Percentiles rank a stretch among this genome's conserved stretches.
Evolutionary conservation across 192 early-diverging fungal genomes (phyloP).

Genomic region (Entophlyctis helioformis): DNA sequence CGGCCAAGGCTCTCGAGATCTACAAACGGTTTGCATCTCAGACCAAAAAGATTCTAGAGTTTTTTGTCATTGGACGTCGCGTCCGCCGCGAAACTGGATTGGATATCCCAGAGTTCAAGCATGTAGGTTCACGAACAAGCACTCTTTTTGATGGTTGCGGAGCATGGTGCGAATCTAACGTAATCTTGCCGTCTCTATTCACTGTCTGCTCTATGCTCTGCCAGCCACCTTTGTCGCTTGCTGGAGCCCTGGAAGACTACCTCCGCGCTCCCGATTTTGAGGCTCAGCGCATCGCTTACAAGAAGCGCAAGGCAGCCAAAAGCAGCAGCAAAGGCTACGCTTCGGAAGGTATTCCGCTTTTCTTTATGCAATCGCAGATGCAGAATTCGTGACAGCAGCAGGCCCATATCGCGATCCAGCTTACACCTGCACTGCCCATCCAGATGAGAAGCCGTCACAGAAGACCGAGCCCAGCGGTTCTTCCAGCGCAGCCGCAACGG

Average conservation of each 20-base stretch:
- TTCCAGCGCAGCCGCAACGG: too few relatives aligned
- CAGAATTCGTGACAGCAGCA: too few relatives aligned
- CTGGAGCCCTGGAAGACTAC: slow-evolving; percentile 51
- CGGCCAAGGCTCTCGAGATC: slow-evolving; percentile 48
- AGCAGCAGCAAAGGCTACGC: too few relatives aligned
- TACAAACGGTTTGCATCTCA: slow-evolving; percentile 70
- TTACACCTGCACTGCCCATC: too few relatives aligned
- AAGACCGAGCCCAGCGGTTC: too few relatives aligned
- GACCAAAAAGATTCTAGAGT: slow-evolving; percentile 53
- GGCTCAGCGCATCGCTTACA: slow-evolving; percentile 33
- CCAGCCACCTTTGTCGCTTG: slow-evolving; percentile 56
- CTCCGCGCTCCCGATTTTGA: slow-evolving; percentile 64
- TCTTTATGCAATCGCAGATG: too few relatives aligned
- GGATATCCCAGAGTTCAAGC: slow-evolving; percentile 61
- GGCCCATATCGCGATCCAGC: too few relatives aligned
- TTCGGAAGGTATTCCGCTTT: too few relatives aligned
- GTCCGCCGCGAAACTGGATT: slow-evolving; percentile 42
- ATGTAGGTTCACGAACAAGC: slow-evolving; percentile 42
- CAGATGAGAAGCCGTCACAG: too few relatives aligned
- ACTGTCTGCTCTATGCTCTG: not conserved
- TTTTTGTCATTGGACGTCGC: slow-evolving; percentile 54
- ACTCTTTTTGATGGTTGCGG: not conserved
- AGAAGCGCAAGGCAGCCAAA: slow-evolving; percentile 22
- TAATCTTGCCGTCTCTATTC: not conserved
- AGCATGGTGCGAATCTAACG: too few relatives aligned